Evolutionary conservation across 1,139 yeast genomes (phyloP), one percentile per base, ranked within the genome.

Genomic region (Scheffersomyces insectosa): DNA sequence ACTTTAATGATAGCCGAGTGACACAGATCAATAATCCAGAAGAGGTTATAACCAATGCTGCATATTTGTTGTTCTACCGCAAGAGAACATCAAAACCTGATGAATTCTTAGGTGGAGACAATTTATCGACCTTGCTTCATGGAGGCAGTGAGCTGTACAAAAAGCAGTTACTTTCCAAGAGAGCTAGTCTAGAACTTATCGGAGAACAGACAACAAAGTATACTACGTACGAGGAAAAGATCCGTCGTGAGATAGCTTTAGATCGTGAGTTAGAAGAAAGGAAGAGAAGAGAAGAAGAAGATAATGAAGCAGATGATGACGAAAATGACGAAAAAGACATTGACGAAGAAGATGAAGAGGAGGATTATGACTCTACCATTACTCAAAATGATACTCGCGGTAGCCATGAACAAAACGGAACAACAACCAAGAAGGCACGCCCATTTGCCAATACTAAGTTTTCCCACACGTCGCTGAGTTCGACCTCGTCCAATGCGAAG

Each of bases 1-100:
- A 89, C 59, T 93, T 77, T 63, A 93, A 93, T 60, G 99, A 93
- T 62, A 83, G 96, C 7, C 67, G 85, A 31, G 98, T 91, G 1
- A 69, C 80, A 0, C 73, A 71, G 33, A 62, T 74, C 10, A 72
- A 82, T 0, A 77, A 80, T 42, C 87, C 96, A 0, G 74, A 74
- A 27, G 79, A 82, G 36, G 65, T 84, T 9, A 70, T 91, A n/a
- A 75, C 85, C 2, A 84, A 89, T 3, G 89, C 96, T 3, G 99
- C 99, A 0, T 93, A 93, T 60, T 68, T 93, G 49, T 67, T 93
- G 42, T 93, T 93, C 56, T 93, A 93, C 64, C 76, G 95, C 44
- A 82, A 82, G 45, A 73, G 91, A 49, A 55, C 51, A 3, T 14
- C 56, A 2, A 32, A 51, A n/a, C 28, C 48, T 9, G 55, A 50